Conservation (phyloP, 139 green algal genomes). For the Picochlorum sp. region DNA sequence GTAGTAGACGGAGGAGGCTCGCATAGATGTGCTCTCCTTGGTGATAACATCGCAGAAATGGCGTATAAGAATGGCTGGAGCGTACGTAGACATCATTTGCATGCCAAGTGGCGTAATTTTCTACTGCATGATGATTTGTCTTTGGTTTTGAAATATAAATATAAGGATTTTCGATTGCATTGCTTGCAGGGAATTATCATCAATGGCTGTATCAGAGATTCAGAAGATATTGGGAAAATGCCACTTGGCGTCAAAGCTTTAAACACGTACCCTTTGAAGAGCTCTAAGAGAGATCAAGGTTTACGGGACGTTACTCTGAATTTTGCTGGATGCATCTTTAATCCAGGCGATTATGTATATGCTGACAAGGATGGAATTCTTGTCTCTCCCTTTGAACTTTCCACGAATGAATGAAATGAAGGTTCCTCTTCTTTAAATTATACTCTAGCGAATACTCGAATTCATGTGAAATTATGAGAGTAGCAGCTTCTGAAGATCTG, state of each 20-base stretch:
- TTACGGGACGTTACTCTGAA: constrained; percentile 67
- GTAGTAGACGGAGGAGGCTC: constrained; percentile 85
- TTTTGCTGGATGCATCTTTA: constrained; percentile 55
- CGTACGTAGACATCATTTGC: constrained; percentile 24
- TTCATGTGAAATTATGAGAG: no score
- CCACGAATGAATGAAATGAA: constrained; percentile 6
- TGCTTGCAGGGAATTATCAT: constrained; percentile 77
- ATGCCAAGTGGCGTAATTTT: background rate
- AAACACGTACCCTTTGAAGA: constrained; percentile 79
- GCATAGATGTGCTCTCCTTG: constrained; percentile 82
- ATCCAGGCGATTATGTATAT: constrained; percentile 75
- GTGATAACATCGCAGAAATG: constrained; percentile 88
- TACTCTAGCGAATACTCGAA: no score
- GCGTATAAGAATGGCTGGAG: constrained; percentile 83
- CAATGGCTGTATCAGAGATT: constrained; percentile 90
- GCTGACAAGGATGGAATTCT: constrained; percentile 79
- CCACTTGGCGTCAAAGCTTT: constrained; percentile 80
- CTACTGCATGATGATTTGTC: background rate
- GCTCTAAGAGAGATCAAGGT: constrained; percentile 72
- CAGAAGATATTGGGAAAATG: constrained; percentile 74
- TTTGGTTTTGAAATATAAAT: background rate
- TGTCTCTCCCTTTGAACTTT: constrained; percentile 54
- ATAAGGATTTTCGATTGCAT: background rate
- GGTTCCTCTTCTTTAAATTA: no score
- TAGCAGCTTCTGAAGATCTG: no score